Conservation (phyloP, 345 rosid genomes). For the Heritiera fomes region DNA sequence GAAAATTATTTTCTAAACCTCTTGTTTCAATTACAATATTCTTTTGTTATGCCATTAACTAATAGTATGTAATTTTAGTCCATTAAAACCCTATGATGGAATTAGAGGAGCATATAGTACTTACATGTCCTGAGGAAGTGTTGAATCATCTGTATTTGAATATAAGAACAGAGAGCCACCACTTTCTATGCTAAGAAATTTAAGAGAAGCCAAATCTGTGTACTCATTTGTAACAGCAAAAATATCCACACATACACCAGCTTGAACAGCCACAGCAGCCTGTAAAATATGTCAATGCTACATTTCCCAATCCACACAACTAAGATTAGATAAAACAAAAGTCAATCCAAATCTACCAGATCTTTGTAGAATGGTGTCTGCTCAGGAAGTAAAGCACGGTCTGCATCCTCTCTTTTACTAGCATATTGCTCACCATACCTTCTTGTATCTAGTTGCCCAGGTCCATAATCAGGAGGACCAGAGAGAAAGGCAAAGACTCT, state of each 20-base stretch:
- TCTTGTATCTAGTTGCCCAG: conserved; percentile 95
- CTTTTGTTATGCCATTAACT: conserved; percentile 3
- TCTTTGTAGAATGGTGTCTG: conserved; percentile 98
- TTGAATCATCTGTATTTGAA: conserved; percentile 91
- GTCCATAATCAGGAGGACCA: conserved; percentile 99
- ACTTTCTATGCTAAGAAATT: conserved; percentile 97
- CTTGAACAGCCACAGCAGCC: conserved; percentile 95
- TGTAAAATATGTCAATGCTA: conserved; percentile 53
- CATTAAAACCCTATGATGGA: neutral
- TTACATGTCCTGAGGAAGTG: conserved; percentile 99
- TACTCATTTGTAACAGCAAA: conserved; percentile 98
- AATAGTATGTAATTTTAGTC: conserved; percentile 4
- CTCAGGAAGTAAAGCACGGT: conserved; percentile 96
- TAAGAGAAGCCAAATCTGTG: conserved; percentile 94
- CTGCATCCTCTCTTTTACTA: conserved; percentile 98
- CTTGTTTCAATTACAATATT: too few relatives aligned
- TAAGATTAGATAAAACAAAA: conserved; percentile 4
- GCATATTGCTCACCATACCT: conserved; percentile 99
- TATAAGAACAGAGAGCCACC: conserved; percentile 86
- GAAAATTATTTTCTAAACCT: too few relatives aligned
- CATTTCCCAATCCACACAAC: conserved; percentile 23
- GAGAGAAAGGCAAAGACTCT: conserved; percentile 93
- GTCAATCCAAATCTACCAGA: conserved; percentile 55
- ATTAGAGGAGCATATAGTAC: conserved; percentile 30
- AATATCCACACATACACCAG: conserved; percentile 96